A percentile compares a stretch with the other conserved stretches of the same genome.
phyloP scores from a whole-genome alignment of 2,329 filamentous ascomycete genomes.

The Sporothrix pallida region DNA sequence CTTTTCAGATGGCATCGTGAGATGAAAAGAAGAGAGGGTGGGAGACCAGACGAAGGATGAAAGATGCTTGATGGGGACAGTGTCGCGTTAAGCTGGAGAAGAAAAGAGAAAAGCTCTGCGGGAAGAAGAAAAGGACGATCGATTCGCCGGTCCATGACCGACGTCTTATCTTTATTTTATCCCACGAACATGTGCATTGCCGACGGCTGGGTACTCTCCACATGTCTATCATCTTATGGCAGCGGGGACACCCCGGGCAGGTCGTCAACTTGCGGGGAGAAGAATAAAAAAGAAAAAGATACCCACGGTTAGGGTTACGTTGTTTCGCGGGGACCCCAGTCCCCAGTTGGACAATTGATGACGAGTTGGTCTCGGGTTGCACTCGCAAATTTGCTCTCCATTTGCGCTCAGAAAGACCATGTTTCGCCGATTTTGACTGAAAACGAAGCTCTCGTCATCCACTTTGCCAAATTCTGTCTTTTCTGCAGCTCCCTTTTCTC shows the following conservation, averaged over 20 bases:
- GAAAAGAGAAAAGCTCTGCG: background rate
- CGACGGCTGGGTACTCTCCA: background rate
- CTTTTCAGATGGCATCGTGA: background rate
- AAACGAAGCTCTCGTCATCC: background rate
- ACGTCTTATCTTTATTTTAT: background rate
- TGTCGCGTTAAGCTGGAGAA: too few relatives aligned
- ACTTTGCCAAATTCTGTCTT: too few relatives aligned
- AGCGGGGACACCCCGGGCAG: background rate
- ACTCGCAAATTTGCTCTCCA: background rate
- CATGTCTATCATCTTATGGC: background rate
- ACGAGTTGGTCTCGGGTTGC: too few relatives aligned
- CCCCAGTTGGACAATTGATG: background rate
- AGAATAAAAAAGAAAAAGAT: background rate
- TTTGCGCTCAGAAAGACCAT: background rate
- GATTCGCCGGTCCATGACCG: background rate
- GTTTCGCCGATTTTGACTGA: conserved; percentile 1
- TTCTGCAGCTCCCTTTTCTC: too few relatives aligned
- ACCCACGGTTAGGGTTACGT: background rate
- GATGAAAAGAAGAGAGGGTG: background rate
- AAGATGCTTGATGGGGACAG: too few relatives aligned
- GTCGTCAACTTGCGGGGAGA: conserved; percentile 3
- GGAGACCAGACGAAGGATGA: background rate
- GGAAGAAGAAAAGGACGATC: background rate
- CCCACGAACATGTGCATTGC: background rate
- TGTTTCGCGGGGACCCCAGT: background rate